Evolutionary conservation across 768 basidiomycete species (phyloP), one percentile per base, ranked within the genome.

Genomic region (Porpolomopsis calyptriformis): DNA sequence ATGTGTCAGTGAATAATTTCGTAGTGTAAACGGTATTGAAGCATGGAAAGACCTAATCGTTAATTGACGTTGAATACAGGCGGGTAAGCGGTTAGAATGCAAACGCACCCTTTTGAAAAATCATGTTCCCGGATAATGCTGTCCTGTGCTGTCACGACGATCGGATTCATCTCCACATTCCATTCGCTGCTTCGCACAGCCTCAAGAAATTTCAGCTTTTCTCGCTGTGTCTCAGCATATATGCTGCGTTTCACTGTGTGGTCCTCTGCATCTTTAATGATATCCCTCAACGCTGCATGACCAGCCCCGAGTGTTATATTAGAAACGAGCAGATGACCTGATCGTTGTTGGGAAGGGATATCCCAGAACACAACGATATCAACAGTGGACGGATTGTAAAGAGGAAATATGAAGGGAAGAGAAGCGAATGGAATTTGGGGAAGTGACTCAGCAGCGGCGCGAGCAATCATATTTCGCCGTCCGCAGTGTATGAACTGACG

Each of bases 171-270:
- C 62, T 92, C 87, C 11, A 61, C 55, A 51, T 89, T 89, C 78
- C 91, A 83, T 58, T 83, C 78, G 49, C 81, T 82, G 3, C 68
- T 61, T 27, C 77, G 68, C 34, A 96, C 72, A 7, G 80, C 77
- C 41, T 77, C 68, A 43, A 93, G 56, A 25, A 93, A 64, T 42
- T 79, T 77, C 52, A 62, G 60, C 56, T 78, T 78, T 61, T 91
- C 80, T 40, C 83, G 70, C 50, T 75, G 77, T 4, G 91, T 94
- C 67, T 97, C 90, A 18, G 88, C 89, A 57, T 90, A 97, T 76
- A 96, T 89, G 51, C 77, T 88, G 37, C 90, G 74, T 49, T 80
- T 85, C 19, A 71, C 72, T 62, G 86, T 85, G 9, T 72, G 72
- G 37, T 64, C 67, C 55, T 80, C 78, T 8, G 76, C 73, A 16